Evolutionary conservation across 805 yeast genomes (phyloP).

Genomic region (Scheffersomyces amazonensis): DNA sequence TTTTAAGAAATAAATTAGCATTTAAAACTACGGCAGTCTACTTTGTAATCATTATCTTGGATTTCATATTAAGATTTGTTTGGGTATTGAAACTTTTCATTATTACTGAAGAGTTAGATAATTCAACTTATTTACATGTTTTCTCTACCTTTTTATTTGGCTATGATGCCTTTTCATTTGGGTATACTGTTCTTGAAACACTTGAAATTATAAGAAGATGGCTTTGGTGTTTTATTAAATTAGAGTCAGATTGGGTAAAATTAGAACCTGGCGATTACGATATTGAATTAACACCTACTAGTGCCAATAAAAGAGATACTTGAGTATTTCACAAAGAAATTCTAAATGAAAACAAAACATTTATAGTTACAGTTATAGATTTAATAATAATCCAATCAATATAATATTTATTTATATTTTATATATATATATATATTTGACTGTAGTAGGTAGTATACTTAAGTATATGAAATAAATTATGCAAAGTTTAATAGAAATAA

Average conservation of each 20-base stretch:
- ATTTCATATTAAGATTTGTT: constrained; percentile 65
- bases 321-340: no score
- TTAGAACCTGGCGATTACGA: constrained; percentile 8
- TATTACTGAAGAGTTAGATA: constrained; percentile 20
- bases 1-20: constrained; percentile 17
- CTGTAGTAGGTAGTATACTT: no score
- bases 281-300: constrained; percentile 5
- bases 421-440: no score
- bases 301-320: not conserved
- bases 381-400: no score
- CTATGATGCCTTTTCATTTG: constrained; percentile 43
- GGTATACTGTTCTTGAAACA: constrained; percentile 64
- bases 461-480: no score
- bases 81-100: constrained; percentile 65
- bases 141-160: constrained; percentile 34
- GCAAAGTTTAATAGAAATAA: no score
- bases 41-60: constrained; percentile 54
- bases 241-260: constrained; percentile 69
- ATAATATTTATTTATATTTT: no score
- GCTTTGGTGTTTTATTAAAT: constrained; percentile 83
- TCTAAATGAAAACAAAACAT: no score
- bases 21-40: constrained; percentile 41
- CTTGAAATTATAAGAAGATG: constrained; percentile 82
- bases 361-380: no score
- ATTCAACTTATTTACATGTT: constrained; percentile 10